Evolutionary conservation across 1,284 basidiomycete species (phyloP).

Genomic region (Moniliella sp.): DNA sequence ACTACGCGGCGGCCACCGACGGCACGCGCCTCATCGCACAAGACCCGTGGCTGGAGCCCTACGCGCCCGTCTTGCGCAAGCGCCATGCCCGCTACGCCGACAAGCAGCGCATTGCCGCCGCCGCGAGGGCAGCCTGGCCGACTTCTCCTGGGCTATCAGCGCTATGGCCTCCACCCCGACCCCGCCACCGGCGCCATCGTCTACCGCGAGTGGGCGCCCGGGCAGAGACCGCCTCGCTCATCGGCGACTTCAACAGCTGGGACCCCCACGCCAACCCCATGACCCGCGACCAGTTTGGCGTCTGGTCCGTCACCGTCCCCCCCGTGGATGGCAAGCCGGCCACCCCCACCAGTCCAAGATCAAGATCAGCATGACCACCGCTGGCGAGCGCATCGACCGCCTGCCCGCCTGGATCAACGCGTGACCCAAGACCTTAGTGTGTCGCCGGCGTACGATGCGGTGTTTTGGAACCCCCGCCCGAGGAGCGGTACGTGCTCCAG

Average conservation of each 20-base stretch:
- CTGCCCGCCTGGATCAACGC: constrained; percentile 80
- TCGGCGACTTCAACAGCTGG: constrained; percentile 92
- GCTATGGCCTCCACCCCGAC: constrained; percentile 48
- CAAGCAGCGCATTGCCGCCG: constrained; percentile 12
- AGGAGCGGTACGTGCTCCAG: constrained; percentile 59
- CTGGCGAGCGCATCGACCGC: constrained; percentile 63
- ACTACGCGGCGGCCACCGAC: too few relatives aligned
- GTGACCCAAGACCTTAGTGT: constrained; percentile 78
- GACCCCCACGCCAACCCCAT: constrained; percentile 55
- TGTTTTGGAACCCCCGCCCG: constrained; percentile 87
- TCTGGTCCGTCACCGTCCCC: constrained; percentile 74
- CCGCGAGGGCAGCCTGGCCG: constrained; percentile 48
- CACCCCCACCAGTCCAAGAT: constrained; percentile 80
- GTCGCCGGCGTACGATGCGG: constrained; percentile 77
- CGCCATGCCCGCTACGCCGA: constrained; percentile 13
- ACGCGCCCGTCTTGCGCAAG: constrained; percentile 13
- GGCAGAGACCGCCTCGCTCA: constrained; percentile 56
- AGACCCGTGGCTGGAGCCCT: constrained; percentile 29
- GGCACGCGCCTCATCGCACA: constrained; percentile 19
- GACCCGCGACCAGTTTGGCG: constrained; percentile 64
- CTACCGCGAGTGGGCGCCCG: constrained; percentile 91
- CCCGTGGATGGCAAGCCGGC: constrained; percentile 46
- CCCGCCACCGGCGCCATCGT: constrained; percentile 48
- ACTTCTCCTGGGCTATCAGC: constrained; percentile 62
- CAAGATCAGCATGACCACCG: constrained; percentile 48